Evolutionary conservation across 345 rosid genomes (phyloP), one percentile per base, ranked within the genome.

Genomic region (Lagerstroemia speciosa): DNA sequence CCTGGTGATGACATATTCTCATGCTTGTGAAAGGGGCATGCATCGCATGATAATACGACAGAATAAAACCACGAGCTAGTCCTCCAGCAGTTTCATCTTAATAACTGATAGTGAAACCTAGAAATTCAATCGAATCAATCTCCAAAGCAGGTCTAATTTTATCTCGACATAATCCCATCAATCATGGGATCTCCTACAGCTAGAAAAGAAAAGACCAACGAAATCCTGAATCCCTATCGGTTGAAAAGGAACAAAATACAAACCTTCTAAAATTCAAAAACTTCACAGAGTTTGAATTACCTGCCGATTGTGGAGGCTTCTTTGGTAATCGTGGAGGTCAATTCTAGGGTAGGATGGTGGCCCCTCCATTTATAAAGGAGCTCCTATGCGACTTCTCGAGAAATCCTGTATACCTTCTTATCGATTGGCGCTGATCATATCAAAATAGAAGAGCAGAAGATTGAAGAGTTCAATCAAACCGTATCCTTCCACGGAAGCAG

Each of bases 251-350:
- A 43, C 48, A 2, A 43, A 5, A n/a, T n/a, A n/a, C 48, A 43
- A 12, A 5, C 12, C 10, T 43, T 16, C 2, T 15, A 11, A 4
- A 45, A 45, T 11, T 45, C 16, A 45, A 11, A 15, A 45, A 45
- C 50, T 45, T 45, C 17, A 45, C 3, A 15, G 19, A 45, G 16
- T 45, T 45, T 43, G 68, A 27, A 32, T 26, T 67, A 63, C 66
- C 66, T 34, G 43, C 26, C 16, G 66, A 63, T 34, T 11, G 2
- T 16, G 36, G 34, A 61, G 34, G 34, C 64, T 61, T 6, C 26
- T 61, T 22, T 29, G 53, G 55, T 66, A 66, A 66, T 67, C 69
- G 17, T 43, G 27, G 24, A 52, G 69, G 69, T 45, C 69, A 40
- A 67, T 67, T 31, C 48, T 52, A 45, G 69, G 69, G 60, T 67